Evolutionary conservation across 331 rosid genomes (phyloP), one percentile per base, ranked within the genome.

Genomic region (Telfairia occidentalis): DNA sequence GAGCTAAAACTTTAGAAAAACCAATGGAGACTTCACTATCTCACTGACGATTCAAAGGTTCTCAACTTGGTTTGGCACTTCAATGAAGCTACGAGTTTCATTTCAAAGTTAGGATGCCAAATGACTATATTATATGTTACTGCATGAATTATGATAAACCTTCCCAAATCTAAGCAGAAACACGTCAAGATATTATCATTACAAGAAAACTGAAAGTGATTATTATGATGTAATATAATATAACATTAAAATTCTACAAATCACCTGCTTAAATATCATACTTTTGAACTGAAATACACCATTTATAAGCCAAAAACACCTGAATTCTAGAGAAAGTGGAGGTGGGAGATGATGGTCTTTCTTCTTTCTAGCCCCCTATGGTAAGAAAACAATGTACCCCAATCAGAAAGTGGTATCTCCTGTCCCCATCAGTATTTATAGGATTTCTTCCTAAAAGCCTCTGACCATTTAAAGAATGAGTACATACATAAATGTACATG

Each of bases 381-480:
- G 58, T 43, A 26, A 28, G 28, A 29, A 13, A 13, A 67, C 16
- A 23, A 43, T 70, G 40, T 70, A 70, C 16, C 75, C 46, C 74
- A 69, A 69, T 42, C 55, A 69, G 53, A 37, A 69, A 69, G 21
- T 69, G 54, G 6, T 23, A 26, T 40, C 30, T 40, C 19, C 49
- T 38, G 26, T 38, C 49, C 71, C 74, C 74, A 46, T 67, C 23
- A 26, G 29, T 11, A 13, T 30, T 9, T 32, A n/a, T 59, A 57
- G 18, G n/a, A 57, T 54, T 54, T 40, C 78, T 54, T 40, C 78
- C 69, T 57, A 75, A 48, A 12, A 75, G 48, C 71, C 78, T 65
- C 78, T 78, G 40, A 54, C 79, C 89, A 60, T 73, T 73, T 80
- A 87, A 88, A 89, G 85, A 91, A 84, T 81, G 79, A 37, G 79